Percentiles rank a stretch among this genome's conserved stretches.
Evolutionary conservation across 1,139 yeast genomes (phyloP).

Genomic region (Arxiozyma bovina): DNA sequence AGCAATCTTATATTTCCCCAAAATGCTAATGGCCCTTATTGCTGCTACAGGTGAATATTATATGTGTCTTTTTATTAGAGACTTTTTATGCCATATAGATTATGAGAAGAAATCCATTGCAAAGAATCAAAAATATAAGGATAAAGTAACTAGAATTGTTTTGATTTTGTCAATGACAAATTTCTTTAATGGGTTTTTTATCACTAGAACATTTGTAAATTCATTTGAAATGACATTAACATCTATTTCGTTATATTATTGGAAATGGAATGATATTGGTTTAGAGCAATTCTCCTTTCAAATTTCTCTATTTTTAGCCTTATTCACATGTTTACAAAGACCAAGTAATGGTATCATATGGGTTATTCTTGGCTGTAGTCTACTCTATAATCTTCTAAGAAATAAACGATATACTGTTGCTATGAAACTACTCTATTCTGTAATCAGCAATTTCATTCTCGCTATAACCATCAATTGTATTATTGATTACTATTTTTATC

Average conservation of each 20-base stretch:
- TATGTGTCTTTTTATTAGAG: slow-evolving; percentile 42
- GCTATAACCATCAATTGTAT: slow-evolving; percentile 31
- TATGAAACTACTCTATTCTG: slow-evolving; percentile 17
- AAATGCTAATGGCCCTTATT: slow-evolving; percentile 55
- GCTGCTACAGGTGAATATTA: slow-evolving; percentile 68
- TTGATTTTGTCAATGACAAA: slow-evolving; percentile 51
- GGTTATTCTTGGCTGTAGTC: slow-evolving; percentile 46
- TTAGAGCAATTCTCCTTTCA: slow-evolving; percentile 15
- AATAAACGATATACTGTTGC: slow-evolving; percentile 9
- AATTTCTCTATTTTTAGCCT: slow-evolving; percentile 38
- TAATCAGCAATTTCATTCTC: slow-evolving; percentile 18
- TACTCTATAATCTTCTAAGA: slow-evolving; percentile 25
- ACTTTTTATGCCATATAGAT: slow-evolving; percentile 11
- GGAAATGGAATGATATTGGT: slow-evolving; percentile 53
- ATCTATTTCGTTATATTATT: slow-evolving; percentile 55
- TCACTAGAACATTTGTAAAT: slow-evolving; percentile 81
- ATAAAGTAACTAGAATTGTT: slow-evolving; percentile 12
- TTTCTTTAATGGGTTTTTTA: slow-evolving; percentile 75
- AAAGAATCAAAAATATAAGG: slow-evolving; percentile 7
- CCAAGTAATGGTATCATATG: slow-evolving; percentile 81
- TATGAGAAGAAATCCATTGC: slow-evolving; percentile 23
- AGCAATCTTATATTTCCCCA: slow-evolving; percentile 46
- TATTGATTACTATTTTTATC: slow-evolving; percentile 58
- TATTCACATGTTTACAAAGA: slow-evolving; percentile 55
- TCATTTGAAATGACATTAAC: slow-evolving; percentile 71